Percentiles rank a stretch among this genome's conserved stretches.
These are phyloP conservation scores for Thermomyces lanuginosus DNA, from an alignment of 2,329 filamentous ascomycete genomes.

Conservation along the genomic window DNA sequence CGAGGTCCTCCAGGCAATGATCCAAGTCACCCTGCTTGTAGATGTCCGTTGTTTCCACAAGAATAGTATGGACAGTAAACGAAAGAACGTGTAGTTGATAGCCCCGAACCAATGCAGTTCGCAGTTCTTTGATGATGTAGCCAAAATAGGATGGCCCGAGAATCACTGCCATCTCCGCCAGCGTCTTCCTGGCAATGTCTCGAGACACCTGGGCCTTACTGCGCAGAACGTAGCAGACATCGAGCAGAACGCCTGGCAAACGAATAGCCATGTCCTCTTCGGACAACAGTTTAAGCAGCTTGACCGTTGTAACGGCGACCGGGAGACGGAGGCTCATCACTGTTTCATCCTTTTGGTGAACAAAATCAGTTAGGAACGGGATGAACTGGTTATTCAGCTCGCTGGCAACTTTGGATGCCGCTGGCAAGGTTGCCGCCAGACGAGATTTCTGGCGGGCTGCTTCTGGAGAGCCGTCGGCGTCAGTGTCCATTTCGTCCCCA, in stretches of 20 bases:
- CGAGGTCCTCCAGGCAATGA: constrained; percentile 64
- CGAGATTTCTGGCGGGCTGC: constrained; percentile 21
- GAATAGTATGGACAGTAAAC: constrained; percentile 82
- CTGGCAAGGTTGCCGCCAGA: constrained; percentile 51
- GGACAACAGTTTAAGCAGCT: constrained; percentile 68
- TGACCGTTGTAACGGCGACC: constrained; percentile 74
- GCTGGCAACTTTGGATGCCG: constrained; percentile 47
- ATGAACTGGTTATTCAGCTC: constrained; percentile 63
- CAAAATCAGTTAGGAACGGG: constrained; percentile 62
- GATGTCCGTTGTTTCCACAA: constrained; percentile 56
- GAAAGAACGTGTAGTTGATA: constrained; percentile 92
- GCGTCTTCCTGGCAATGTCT: constrained; percentile 77
- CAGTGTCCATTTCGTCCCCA: constrained; percentile 2
- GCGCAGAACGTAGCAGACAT: constrained; percentile 81
- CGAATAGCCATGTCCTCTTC: constrained; percentile 53
- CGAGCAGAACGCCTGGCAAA: constrained; percentile 69
- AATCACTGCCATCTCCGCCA: constrained; percentile 66
- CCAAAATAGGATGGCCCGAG: constrained; percentile 71
- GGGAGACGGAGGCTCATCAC: constrained; percentile 87
- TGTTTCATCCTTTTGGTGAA: constrained; percentile 88
- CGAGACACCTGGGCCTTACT: constrained; percentile 78
- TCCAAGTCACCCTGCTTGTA: constrained; percentile 73
- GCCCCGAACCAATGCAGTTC: constrained; percentile 64
- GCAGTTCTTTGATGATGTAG: constrained; percentile 83
- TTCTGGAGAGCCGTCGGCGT: constrained; percentile 12